Evolutionary conservation across 1,139 yeast species (phyloP).

Genomic region (Pneumocystis oryctolagi): DNA sequence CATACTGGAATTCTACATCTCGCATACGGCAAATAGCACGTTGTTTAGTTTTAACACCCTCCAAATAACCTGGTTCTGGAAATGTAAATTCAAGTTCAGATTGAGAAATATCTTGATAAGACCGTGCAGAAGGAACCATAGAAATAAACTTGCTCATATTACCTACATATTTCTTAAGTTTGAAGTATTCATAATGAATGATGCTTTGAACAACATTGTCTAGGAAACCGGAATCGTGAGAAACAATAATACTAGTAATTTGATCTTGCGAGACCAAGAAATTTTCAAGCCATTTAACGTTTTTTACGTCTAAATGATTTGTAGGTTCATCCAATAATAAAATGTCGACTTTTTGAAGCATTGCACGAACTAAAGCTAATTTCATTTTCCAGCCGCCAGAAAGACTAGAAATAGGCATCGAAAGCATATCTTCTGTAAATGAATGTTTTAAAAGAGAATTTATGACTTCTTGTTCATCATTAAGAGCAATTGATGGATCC

Average conservation of each 20-base stretch:
- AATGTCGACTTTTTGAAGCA: conserved; percentile 95
- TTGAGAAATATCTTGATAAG: conserved; percentile 90
- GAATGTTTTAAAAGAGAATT: conserved; percentile 70
- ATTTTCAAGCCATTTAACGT: conserved; percentile 98
- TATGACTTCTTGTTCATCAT: conserved; percentile 55
- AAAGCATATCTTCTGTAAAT: conserved; percentile 74
- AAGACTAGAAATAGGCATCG: conserved; percentile 68
- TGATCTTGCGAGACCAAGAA: conserved; percentile 65
- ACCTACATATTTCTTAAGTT: conserved; percentile 90
- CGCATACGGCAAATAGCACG: conserved; percentile 88
- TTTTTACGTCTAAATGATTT: conserved; percentile 97
- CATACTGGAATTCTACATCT: conserved; percentile 75
- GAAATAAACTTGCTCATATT: conserved; percentile 84
- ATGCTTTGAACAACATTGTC: conserved; percentile 94
- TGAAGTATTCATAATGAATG: conserved; percentile 90
- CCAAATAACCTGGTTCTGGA: conserved; percentile 94
- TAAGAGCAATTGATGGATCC: conserved; percentile 30
- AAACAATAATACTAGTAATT: conserved; percentile 86
- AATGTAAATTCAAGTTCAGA: conserved; percentile 90
- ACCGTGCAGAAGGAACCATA: conserved; percentile 87
- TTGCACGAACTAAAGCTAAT: conserved; percentile 98
- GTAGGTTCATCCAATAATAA: conserved; percentile 98
- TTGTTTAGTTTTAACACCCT: conserved; percentile 90
- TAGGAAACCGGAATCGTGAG: conserved; percentile 94
- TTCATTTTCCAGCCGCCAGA: conserved; percentile 99